Base-by-base conservation (phyloP, 2,329 filamentous ascomycete genomes). In the Hymenotorrendiella dingleyae region DNA sequence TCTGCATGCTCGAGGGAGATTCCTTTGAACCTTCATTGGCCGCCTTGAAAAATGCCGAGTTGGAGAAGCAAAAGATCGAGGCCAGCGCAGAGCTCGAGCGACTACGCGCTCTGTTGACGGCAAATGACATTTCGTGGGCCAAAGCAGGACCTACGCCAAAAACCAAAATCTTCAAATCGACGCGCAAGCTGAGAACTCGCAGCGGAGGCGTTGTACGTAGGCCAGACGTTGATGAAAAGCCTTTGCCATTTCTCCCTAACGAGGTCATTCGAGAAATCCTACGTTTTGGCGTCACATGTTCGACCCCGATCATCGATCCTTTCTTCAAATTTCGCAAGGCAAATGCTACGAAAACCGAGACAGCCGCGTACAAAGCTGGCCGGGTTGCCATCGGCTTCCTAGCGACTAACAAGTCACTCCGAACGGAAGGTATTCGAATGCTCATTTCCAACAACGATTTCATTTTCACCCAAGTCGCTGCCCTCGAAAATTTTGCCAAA, bases 401-500 rank as follows among this genome's bases (percentile, higher is more conserved):
- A 3, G 65, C 67, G 4, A 73, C 73, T 3, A 76, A 70, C 58
- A 72, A 61, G 50, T 67, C 69, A 12, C 71, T 74, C 45, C 54
- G 69, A 26, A 50, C 60, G 3, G 75, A 79, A 52, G 75, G 74
- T 26, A 68, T 61, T 11, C 67, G 64, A 14, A 64, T 69, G 36
- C 49, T 79, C 9, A 76, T 75, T 71, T 61, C 64, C 19, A 70
- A 65, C 38, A 79, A 79, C 54, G 59, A 61, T 0, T 78, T 78
- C 49, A 59, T 68, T 19, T 79, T 79, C 59, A 79, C 75, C 0
- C 70, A 64, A n/a, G 68, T 68, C 20, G 64, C 69, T 27, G 65
- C 72, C 3, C 59, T 79, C 4, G 66, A 66, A 28, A 65, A 68
- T 36, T 76, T 79, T 50, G 60, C 65, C 36, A 69, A 72, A 22